Evolutionary conservation across 2,329 filamentous ascomycete genomes (phyloP), one percentile per base, ranked within the genome.

Genomic region (Cladosporium sp.): DNA sequence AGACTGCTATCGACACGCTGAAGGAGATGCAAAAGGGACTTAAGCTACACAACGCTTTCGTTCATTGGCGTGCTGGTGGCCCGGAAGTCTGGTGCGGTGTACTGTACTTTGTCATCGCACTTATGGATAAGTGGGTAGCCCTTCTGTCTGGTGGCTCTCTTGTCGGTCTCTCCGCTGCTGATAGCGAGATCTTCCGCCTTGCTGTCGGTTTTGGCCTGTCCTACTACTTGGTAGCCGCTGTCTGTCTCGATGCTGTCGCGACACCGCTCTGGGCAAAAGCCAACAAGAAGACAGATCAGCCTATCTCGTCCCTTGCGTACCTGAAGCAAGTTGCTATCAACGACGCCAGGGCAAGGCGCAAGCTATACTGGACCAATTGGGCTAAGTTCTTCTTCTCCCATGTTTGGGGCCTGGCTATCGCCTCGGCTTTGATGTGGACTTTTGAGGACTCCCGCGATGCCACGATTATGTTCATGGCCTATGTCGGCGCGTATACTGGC

Each of bases 31-130:
- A 79, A 52, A 78, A 78, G 55, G 78, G 77, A 2, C 73, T 80
- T 13, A 69, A 73, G 20, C 67, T 79, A 13, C 78, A 80, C 61
- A 80, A 77, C 55, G 74, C 75, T 2, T 80, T 80, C 57, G 74
- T 79, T 20, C 77, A 79, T 53, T 80, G 77, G 75, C 73, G 78
- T n/a, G 77, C 77, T 52, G 75, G 76, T 5, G 75, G 74, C 32
- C 70, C 76, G 50, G 77, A 79, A 51, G 70, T 79, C 22, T 76
- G 74, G 25, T 78, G 75, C 52, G 76, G 75, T 22, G 66, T 79
- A 16, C 61, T 79, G 2, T 78, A 78, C 62, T 80, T 80, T 52
- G 57, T 79, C 8, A 67, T 78, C 30, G 77, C 77, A 6, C 70
- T 80, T 9, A 71, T 79, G 55, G 77, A 80, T 55, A 77, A 77